These are phyloP conservation scores for Boletus coccyginus DNA, from an alignment of 768 basidiomycete species.

Conservation along the genomic window DNA sequence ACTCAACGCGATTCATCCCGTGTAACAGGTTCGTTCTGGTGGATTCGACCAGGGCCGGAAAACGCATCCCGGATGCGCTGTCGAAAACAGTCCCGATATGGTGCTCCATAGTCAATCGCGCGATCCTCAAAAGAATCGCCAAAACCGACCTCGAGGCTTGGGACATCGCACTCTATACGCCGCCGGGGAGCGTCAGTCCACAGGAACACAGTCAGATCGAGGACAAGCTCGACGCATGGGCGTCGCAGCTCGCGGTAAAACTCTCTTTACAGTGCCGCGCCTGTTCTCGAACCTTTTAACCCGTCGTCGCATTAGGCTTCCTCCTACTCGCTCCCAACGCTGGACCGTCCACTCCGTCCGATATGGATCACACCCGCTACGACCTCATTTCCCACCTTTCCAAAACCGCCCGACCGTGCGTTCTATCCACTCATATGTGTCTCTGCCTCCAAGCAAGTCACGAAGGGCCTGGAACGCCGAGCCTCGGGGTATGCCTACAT, in stretches of 20 bases:
- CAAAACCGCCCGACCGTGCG: conserved; percentile 7
- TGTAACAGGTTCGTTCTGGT: conserved; percentile 69
- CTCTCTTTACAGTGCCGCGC: neutral
- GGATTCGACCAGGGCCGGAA: conserved; percentile 91
- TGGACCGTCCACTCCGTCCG: conserved; percentile 71
- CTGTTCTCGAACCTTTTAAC: neutral
- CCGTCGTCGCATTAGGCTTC: conserved; percentile 48
- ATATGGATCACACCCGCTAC: conserved; percentile 85
- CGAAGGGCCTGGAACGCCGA: conserved; percentile 59
- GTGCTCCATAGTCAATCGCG: conserved; percentile 86
- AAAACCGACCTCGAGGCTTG: conserved; percentile 33
- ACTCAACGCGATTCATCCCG: neutral
- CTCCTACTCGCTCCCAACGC: conserved; percentile 61
- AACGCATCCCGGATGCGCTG: conserved; percentile 90
- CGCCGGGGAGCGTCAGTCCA: conserved; percentile 60
- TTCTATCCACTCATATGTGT: conserved; percentile 80
- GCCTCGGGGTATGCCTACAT: conserved; percentile 78
- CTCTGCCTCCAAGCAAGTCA: conserved; percentile 75
- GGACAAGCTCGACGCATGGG: conserved; percentile 62
- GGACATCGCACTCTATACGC: conserved; percentile 65
- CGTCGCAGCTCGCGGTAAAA: conserved; percentile 58
- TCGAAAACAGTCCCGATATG: conserved; percentile 94
- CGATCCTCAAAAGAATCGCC: conserved; percentile 31
- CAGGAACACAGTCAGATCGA: conserved; percentile 86
- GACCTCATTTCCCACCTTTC: conserved; percentile 43